These are phyloP conservation scores for Eutrema heterophyllum DNA, from an alignment of 345 rosid species.

Conservation along the genomic window DNA sequence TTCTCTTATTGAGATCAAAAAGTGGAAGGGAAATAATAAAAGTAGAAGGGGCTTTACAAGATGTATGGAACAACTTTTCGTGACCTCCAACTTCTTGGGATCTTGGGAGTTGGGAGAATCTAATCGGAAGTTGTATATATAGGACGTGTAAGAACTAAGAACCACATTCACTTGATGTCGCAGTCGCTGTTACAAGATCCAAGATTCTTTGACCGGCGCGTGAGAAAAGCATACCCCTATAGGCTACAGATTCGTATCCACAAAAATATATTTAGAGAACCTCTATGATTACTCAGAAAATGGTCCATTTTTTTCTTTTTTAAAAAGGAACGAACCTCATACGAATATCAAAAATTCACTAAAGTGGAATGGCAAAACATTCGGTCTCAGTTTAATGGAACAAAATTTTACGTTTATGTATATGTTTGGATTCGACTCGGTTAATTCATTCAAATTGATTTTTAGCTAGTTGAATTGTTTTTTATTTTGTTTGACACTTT, in stretches of 20 bases:
- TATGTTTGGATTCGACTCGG: neutral
- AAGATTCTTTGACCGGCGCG: conserved; percentile 28
- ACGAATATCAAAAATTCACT: neutral
- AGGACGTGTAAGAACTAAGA: conserved; percentile 19
- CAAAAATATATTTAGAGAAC: neutral
- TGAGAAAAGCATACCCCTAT: conserved; percentile 12
- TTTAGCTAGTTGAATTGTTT: neutral
- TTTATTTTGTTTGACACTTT: no score
- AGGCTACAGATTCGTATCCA: conserved; percentile 10
- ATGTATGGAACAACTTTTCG: conserved; percentile 26
- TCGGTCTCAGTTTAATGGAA: neutral
- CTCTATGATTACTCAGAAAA: conserved; percentile 10
- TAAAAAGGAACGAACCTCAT: neutral
- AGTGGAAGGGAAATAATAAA: neutral
- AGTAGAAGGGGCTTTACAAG: conserved; percentile 16
- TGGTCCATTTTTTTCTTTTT: neutral
- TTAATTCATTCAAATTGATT: neutral
- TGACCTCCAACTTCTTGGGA: conserved; percentile 31
- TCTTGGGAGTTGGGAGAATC: conserved; percentile 12
- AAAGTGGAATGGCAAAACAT: neutral
- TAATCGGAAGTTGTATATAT: conserved; percentile 11
- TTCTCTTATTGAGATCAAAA: conserved; percentile 6
- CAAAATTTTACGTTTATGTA: neutral
- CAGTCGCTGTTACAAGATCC: conserved; percentile 15
- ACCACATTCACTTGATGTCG: conserved; percentile 21